Conservation (phyloP, 148 eudicot species). For the Simmondsia chinensis region DNA sequence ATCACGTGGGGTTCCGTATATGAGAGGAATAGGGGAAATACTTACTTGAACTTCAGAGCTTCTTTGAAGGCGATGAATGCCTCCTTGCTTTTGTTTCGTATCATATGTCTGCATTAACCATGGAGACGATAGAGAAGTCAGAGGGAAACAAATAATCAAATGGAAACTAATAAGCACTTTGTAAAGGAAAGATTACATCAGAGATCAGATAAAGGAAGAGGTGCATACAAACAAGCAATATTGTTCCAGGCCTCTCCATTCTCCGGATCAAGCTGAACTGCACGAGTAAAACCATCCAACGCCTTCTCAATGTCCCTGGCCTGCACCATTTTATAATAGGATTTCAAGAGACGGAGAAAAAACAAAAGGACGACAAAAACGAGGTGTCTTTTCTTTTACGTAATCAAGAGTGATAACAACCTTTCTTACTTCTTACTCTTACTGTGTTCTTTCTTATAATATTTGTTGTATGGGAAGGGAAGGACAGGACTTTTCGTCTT, state of each 20-base stretch:
- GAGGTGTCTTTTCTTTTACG: no score
- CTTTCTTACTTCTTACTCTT: no score
- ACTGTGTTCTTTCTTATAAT: no score
- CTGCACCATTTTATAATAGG: slow-evolving; percentile 23
- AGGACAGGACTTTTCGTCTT: no score
- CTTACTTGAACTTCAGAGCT: slow-evolving; percentile 78
- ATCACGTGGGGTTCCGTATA: no score
- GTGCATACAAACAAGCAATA: slow-evolving; percentile 79
- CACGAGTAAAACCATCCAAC: slow-evolving; percentile 78
- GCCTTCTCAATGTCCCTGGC: slow-evolving; percentile 82
- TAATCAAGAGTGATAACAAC: no score
- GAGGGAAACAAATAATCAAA: background rate
- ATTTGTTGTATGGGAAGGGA: no score
- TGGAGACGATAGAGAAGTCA: background rate
- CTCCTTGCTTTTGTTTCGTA: slow-evolving; percentile 57
- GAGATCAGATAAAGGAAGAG: no score
- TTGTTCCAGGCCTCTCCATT: slow-evolving; percentile 99
- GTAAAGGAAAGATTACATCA: background rate
- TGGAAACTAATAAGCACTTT: background rate
- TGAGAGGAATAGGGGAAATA: slow-evolving; percentile 14
- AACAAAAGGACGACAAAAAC: background rate
- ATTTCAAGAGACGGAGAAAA: background rate
- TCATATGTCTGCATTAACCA: slow-evolving; percentile 87
- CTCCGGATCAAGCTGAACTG: slow-evolving; percentile 95
- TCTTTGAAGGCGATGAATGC: slow-evolving; percentile 81